Evolutionary conservation across 345 rosid species (phyloP).

Genomic region (Rhodamnia argentea): DNA sequence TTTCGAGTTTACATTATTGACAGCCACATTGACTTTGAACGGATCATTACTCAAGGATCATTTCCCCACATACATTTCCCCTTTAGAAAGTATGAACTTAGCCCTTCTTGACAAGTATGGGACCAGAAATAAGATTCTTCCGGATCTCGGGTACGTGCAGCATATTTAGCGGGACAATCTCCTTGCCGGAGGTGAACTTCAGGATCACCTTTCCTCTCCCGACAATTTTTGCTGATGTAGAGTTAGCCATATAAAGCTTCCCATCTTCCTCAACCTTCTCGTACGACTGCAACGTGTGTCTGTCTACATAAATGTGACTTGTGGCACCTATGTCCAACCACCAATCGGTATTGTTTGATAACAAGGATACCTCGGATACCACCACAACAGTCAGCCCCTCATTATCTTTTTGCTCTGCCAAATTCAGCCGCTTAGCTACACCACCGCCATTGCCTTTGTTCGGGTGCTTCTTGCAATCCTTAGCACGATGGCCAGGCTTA

Average conservation of each 20-base stretch:
- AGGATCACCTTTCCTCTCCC: background rate
- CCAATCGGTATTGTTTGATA: background rate
- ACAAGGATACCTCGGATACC: background rate
- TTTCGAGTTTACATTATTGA: too few relatives aligned
- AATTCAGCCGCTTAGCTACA: background rate
- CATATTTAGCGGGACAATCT: background rate
- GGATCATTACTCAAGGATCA: background rate
- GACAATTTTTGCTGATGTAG: background rate
- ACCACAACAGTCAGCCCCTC: background rate
- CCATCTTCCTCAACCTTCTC: too few relatives aligned
- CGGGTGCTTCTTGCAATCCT: background rate
- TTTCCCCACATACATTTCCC: background rate
- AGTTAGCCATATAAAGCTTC: background rate
- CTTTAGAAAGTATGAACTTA: background rate
- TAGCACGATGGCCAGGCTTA: background rate
- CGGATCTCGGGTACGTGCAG: background rate
- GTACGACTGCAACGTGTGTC: too few relatives aligned
- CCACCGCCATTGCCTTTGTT: background rate
- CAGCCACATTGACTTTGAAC: background rate
- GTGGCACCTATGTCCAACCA: too few relatives aligned
- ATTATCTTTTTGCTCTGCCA: too few relatives aligned
- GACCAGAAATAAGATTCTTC: background rate
- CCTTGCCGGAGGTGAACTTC: background rate
- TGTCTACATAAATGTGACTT: too few relatives aligned
- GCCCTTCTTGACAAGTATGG: background rate